These are phyloP conservation scores for Hermanozyma aechmeae DNA, from an alignment of 805 yeast species.

Conservation along the genomic window DNA sequence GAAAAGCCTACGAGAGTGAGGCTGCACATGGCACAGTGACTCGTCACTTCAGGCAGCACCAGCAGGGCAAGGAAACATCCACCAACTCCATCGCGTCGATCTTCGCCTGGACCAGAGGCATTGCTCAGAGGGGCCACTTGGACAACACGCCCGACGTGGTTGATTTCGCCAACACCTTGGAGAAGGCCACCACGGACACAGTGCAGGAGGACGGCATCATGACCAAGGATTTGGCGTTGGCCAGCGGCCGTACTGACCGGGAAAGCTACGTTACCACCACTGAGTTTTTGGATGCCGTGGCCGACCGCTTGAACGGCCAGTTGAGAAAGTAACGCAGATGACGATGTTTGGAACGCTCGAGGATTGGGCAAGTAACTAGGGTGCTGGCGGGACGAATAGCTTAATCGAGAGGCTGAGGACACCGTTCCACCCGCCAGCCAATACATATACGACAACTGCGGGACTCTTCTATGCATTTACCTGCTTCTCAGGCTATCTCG, in stretches of 20 bases:
- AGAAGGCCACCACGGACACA: slow-evolving; percentile 78
- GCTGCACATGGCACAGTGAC: slow-evolving; percentile 99
- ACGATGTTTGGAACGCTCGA: too few species aligned
- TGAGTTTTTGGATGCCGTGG: slow-evolving; percentile 81
- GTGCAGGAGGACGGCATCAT: slow-evolving; percentile 77
- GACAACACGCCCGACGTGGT: slow-evolving; percentile 82
- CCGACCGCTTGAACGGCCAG: slow-evolving; percentile 54
- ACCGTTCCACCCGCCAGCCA: too few species aligned
- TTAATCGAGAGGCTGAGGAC: too few species aligned
- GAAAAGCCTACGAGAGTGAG: slow-evolving; percentile 89
- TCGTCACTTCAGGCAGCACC: slow-evolving; percentile 92
- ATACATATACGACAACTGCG: too few species aligned
- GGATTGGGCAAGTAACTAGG: too few species aligned
- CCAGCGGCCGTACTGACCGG: slow-evolving; percentile 80
- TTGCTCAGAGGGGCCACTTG: slow-evolving; percentile 83
- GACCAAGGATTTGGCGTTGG: slow-evolving; percentile 94
- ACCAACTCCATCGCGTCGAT: slow-evolving; percentile 96
- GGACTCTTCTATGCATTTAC: too few species aligned
- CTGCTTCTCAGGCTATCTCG: too few species aligned
- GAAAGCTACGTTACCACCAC: slow-evolving; percentile 80
- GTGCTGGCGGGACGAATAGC: too few species aligned
- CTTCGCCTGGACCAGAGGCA: slow-evolving; percentile 94
- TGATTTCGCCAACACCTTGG: slow-evolving; percentile 68
- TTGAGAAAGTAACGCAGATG: too few species aligned
- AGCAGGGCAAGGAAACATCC: slow-evolving; percentile 93